Conservation (phyloP, 2,329 filamentous ascomycete species). For the Domatiomyces globalis region DNA sequence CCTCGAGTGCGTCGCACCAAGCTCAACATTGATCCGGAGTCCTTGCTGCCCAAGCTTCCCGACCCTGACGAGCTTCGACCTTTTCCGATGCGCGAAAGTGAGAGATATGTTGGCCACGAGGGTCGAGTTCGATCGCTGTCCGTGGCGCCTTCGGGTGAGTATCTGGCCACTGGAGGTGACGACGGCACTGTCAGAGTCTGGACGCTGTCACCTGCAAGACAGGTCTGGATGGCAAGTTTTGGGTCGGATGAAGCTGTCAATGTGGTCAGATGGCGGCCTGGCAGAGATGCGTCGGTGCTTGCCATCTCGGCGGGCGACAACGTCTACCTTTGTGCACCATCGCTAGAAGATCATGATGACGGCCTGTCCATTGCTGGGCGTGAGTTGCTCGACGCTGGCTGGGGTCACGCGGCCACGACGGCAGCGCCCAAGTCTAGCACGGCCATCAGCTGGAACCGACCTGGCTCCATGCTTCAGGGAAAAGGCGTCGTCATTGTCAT, state of each 20-base stretch:
- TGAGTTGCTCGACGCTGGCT: slow-evolving; percentile 72
- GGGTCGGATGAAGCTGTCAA: slow-evolving; percentile 63
- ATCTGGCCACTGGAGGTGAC: slow-evolving; percentile 81
- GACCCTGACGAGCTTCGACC: slow-evolving; percentile 86
- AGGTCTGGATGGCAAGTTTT: slow-evolving; percentile 72
- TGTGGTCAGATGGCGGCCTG: slow-evolving; percentile 77
- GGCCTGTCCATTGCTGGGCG: slow-evolving; percentile 48
- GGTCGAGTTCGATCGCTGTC: slow-evolving; percentile 74
- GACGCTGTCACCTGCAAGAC: slow-evolving; percentile 72
- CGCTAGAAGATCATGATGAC: slow-evolving; percentile 26
- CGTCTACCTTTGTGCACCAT: slow-evolving; percentile 70
- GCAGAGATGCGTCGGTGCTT: slow-evolving; percentile 64
- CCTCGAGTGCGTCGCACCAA: slow-evolving; percentile 84
- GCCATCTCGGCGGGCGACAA: slow-evolving; percentile 74
- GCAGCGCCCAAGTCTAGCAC: slow-evolving; percentile 44
- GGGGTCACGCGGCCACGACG: slow-evolving; percentile 65
- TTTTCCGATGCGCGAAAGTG: slow-evolving; percentile 81
- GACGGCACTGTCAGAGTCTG: slow-evolving; percentile 86
- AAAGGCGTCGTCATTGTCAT: slow-evolving; percentile 64
- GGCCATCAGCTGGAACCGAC: slow-evolving; percentile 64
- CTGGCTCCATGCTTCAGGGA: slow-evolving; percentile 57
- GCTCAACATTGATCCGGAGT: slow-evolving; percentile 91
- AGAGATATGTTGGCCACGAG: slow-evolving; percentile 75
- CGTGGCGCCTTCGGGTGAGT: slow-evolving; percentile 73
- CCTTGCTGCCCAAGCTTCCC: slow-evolving; percentile 80